A percentile compares a stretch with the other conserved stretches of the same genome.
Evolutionary conservation across 2,329 filamentous ascomycete genomes (phyloP).

Genomic region (Epicoccum nigrum): DNA sequence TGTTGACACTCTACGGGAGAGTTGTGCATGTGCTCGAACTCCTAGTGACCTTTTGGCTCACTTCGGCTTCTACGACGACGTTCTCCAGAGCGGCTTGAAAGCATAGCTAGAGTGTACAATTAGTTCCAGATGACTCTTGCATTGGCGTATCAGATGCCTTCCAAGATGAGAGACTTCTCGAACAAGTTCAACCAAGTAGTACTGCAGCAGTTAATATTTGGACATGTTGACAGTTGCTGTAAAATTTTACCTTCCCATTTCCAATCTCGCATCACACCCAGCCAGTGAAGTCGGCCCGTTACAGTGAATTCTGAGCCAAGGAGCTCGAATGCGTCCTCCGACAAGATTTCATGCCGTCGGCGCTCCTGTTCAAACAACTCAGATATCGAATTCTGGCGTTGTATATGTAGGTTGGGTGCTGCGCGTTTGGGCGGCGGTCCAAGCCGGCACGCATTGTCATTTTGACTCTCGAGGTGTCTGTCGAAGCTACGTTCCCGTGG

Average conservation of each 20-base stretch:
- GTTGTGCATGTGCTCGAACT: too few species aligned
- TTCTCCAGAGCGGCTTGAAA: too few species aligned
- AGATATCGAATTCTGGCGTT: not conserved
- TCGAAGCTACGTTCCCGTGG: slow-evolving; percentile 34
- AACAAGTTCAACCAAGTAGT: slow-evolving; percentile 2
- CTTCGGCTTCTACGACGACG: too few species aligned
- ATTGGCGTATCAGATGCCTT: not conserved
- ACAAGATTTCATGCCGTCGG: slow-evolving; percentile 31
- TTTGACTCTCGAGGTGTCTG: slow-evolving; percentile 11
- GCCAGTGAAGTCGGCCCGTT: slow-evolving; percentile 70
- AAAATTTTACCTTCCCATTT: slow-evolving; percentile 69
- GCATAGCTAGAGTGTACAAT: too few species aligned
- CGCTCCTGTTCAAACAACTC: slow-evolving; percentile 11
- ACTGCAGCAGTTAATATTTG: not conserved
- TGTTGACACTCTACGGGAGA: too few species aligned
- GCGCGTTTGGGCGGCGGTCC: slow-evolving; percentile 31
- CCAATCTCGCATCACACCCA: slow-evolving; percentile 74
- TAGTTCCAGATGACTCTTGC: too few species aligned
- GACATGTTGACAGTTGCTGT: not conserved
- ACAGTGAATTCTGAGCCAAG: slow-evolving; percentile 68
- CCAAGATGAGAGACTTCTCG: not conserved
- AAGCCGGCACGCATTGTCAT: slow-evolving; percentile 31
- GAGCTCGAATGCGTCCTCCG: slow-evolving; percentile 39
- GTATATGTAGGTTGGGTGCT: not conserved
- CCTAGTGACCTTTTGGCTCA: too few species aligned